These are phyloP conservation scores for Fusarium veterinarium DNA, from an alignment of 2,329 filamentous ascomycete genomes.

Conservation along the genomic window DNA sequence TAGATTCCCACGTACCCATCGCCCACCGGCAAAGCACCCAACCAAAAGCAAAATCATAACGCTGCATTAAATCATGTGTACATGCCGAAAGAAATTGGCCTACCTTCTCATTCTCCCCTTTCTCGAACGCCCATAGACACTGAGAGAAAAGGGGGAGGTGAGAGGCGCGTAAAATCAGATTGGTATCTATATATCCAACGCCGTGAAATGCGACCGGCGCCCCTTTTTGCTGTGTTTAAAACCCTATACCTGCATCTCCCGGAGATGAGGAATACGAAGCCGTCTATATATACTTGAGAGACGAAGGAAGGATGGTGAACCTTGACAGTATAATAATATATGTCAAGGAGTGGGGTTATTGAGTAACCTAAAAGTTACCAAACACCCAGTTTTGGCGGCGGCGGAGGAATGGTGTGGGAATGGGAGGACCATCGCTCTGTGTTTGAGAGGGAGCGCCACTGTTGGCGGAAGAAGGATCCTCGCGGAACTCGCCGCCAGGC, in stretches of 20 bases:
- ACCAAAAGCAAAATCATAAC: constrained; percentile 22
- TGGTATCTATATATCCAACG: constrained; percentile 47
- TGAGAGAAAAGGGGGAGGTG: neutral
- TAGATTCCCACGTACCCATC: constrained; percentile 23
- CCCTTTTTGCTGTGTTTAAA: constrained; percentile 23
- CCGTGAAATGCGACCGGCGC: constrained; percentile 43
- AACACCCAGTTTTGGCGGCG: constrained; percentile 42
- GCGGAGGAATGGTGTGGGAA: constrained; percentile 39
- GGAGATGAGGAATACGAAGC: constrained; percentile 11
- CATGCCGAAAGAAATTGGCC: constrained; percentile 12
- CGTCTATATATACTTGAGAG: constrained; percentile 32
- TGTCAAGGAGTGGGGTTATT: neutral
- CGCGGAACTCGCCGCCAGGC: constrained; percentile 41
- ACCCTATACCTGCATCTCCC: constrained; percentile 12
- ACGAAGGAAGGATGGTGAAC: constrained; percentile 24
- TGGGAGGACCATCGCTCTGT: constrained; percentile 21
- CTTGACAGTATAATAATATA: neutral
- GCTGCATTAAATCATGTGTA: constrained; percentile 31
- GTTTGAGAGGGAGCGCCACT: constrained; percentile 10
- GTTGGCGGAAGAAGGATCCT: constrained; percentile 25
- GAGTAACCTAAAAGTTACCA: constrained; percentile 33
- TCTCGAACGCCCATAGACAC: constrained; percentile 4
- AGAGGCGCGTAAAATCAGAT: constrained; percentile 26
- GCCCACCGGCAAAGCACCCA: constrained; percentile 20
- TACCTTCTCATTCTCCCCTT: neutral